Conservation (phyloP, 495 filamentous ascomycete genomes). For the Lophium mytilinum region DNA sequence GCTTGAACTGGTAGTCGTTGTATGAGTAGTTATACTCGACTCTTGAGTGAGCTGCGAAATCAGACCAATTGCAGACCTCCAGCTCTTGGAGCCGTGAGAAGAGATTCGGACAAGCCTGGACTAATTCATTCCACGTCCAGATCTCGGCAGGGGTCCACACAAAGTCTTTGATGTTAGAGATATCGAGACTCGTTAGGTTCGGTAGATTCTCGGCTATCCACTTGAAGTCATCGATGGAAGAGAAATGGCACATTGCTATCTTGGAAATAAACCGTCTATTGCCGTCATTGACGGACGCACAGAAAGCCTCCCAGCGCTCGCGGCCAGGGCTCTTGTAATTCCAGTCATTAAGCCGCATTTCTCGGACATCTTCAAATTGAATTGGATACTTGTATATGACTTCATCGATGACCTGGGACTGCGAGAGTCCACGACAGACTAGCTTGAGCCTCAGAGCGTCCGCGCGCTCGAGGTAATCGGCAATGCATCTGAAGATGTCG, state of each 20-base stretch:
- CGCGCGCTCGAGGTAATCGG: conserved; percentile 15
- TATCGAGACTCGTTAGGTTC: conserved; percentile 9
- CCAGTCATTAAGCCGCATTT: conserved; percentile 14
- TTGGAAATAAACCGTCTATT: conserved; percentile 17
- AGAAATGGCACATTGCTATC: conserved; percentile 18
- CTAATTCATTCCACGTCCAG: conserved; percentile 20
- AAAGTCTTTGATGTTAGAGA: conserved; percentile 20
- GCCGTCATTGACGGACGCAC: conserved; percentile 9
- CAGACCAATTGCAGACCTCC: conserved; percentile 20
- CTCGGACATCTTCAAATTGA: conserved; percentile 12
- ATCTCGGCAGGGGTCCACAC: conserved; percentile 21
- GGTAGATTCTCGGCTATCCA: conserved; percentile 20
- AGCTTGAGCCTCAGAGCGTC: conserved; percentile 14
- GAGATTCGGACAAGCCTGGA: conserved; percentile 12
- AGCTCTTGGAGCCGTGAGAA: conserved; percentile 17
- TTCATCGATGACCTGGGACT: conserved; percentile 8
- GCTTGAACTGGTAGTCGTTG: conserved; percentile 20
- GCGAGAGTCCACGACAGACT: conserved; percentile 11
- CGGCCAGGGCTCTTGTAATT: conserved; percentile 10
- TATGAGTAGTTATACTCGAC: conserved; percentile 19
- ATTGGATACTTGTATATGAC: conserved; percentile 17
- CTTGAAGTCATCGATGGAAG: conserved; percentile 14
- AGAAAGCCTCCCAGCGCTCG: conserved; percentile 10
- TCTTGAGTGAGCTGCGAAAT: conserved; percentile 17
- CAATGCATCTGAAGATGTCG: conserved; percentile 21